Conservation (phyloP, 108 stramenopile genomes). For the Cyclotella cryptica region DNA sequence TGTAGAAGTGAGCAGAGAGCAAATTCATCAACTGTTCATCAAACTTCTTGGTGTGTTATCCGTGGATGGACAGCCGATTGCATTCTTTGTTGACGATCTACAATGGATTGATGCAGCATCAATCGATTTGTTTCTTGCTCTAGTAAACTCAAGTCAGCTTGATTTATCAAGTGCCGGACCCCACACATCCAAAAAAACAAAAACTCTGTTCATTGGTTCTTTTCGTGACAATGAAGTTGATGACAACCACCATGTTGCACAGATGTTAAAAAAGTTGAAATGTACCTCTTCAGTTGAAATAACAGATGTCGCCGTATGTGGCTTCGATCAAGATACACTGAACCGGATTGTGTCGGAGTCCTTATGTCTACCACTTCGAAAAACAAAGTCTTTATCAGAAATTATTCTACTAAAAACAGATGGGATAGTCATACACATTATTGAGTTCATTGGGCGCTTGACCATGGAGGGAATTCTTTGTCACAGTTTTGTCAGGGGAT, state of each 20-base stretch:
- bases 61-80: neutral
- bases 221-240: conserved; percentile 58
- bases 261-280: conserved; percentile 6
- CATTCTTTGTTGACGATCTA: conserved; percentile 65
- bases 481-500: no score
- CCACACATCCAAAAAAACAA: neutral
- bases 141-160: conserved; percentile 29
- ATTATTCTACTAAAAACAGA: conserved; percentile 23
- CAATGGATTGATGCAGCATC: conserved; percentile 63
- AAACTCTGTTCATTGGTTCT: conserved; percentile 40
- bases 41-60: conserved; percentile 11
- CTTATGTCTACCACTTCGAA: conserved; percentile 23
- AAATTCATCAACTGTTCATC: conserved; percentile 12
- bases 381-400: conserved; percentile 15
- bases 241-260: conserved; percentile 9
- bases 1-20: conserved; percentile 1
- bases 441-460: no score
- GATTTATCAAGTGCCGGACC: neutral
- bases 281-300: conserved; percentile 3
- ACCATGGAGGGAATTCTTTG: no score
- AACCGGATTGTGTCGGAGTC: conserved; percentile 27
- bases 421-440: conserved; percentile 11
- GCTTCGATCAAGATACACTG: neutral
- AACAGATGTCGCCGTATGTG: conserved; percentile 13
- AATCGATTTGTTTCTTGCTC: no score